Evolutionary conservation across 2,329 filamentous ascomycete species (phyloP), one percentile per base, ranked within the genome.

Genomic region (Achaetomium macrosporum): DNA sequence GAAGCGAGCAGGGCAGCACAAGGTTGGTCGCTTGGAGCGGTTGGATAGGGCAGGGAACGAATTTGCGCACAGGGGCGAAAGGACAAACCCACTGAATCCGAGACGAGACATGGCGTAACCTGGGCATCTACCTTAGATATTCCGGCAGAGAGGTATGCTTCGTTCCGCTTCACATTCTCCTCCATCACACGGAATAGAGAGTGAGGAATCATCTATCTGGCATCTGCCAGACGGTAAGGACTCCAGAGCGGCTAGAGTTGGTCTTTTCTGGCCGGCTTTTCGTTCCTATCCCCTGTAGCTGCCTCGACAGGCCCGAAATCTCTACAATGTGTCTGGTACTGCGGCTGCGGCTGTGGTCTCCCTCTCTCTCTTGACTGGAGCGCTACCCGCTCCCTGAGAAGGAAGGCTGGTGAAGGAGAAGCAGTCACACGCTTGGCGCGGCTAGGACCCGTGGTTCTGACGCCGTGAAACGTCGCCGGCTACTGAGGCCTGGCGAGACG

Each of bases 391-490:
- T 35, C 13, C 41, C 17, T 15, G 33, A 31, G 17, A 39, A 40
- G 6, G 44, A 44, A 42, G 41, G 47, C 42, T 16, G 30, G 33
- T 39, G 37, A 29, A 13, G n/a, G 31, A 33, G 19, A 11, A 7
- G 31, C 33, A 12, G 52, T 57, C 44, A 40, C 30, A 55, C 53
- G 25, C 56, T 49, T 53, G 41, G 50, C 50, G 46, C 43, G 50
- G 53, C 35, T 51, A 39, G 41, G 37, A 40, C 33, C 46, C 52
- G 30, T 51, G 46, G 42, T 43, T 31, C 39, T 51, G 47, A 43
- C 37, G 47, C 47, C 30, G 47, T 53, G 51, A 5, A 45, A 55
- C 53, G 5, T 29, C 25, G 42, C n/a, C 37, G 30, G 16, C 31
- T 19, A 31, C 19, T 25, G 19, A 36, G 43, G 33, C 15, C 17